Evolutionary conservation across 306 rosid species (phyloP), one percentile per base, ranked within the genome.

Genomic region (Cotoneaster glaucophyllus): DNA sequence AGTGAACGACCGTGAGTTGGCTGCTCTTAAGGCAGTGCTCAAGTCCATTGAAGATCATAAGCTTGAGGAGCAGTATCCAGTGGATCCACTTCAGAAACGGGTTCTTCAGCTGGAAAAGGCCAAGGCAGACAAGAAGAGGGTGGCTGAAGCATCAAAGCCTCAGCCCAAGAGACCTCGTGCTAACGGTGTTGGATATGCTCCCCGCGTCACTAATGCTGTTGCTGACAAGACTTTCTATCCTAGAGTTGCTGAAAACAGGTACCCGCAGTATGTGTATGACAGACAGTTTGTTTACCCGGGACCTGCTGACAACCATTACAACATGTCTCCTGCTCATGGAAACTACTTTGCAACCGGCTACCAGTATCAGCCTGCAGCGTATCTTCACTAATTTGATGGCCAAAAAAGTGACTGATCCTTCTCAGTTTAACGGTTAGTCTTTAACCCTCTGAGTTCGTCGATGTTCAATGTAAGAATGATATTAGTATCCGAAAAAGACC

Each of bases 81-180:
- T 87, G 72, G 97, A 92, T 71, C 90, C 97, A 12, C 96, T 95
- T 62, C 97, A 95, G 69, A 95, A 89, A 59, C 88, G 90, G 73
- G 84, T 95, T 25, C 2, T 82, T 69, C 96, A 82, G 77, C 84
- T 95, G 52, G 98, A 95, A 86, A 95, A 89, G 81, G 97, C 93
- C 67, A 95, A 92, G 79, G 97, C 98, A n/a, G 97, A 92, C 79
- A 92, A 89, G 90, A 95, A 92, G 82, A 85, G 97, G 80, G 97
- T 83, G 79, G 88, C 97, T 1, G 98, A 95, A 86, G 87, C 90
- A 0, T 78, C 97, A 56, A 95, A 90, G 78, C 98, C 98, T 82
- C 98, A 92, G 81, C 93, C 98, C 6, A 95, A 95, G 87, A 88
- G 98, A 82, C 98, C 98, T 68, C 96, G 98, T 0, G 98, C 97